Base-by-base conservation (phyloP, 2,329 filamentous ascomycete species). In the Sporothrix luriei region DNA sequence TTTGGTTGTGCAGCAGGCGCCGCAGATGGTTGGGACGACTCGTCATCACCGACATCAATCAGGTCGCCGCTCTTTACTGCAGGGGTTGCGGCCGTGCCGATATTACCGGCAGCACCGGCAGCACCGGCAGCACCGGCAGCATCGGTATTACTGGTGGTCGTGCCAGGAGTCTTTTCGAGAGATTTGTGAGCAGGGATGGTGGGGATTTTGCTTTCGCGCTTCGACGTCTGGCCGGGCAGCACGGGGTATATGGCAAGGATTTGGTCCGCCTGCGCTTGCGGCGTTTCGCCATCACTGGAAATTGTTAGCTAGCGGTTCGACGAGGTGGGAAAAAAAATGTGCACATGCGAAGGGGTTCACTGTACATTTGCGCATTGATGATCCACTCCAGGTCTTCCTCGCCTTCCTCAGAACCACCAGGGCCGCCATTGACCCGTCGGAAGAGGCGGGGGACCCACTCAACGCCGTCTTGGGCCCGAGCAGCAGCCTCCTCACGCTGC, bases 341-440 rank as follows among this genome's bases (percentile, higher is more conserved):
- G n/a, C 13, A 51, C 7, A 24, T 11, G 61, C 14, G 16, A 19
- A 48, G 14, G 14, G 33, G 33, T 4, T 33, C 33, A 33, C 33
- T 33, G 6, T 80, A 97, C 93, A 99, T 87, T 69, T 89, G 84
- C 1, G 94, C 90, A 78, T 94, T 91, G 76, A 99, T 91, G 76
- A 98, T 94, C 92, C 93, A 99, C 79, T 98, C 95, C 40, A 99
- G 82, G 73, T 92, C 92, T 77, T 96, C 93, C 78, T 96, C 91
- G 38, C 91, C 92, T 77, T 94, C 90, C 73, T 95, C 91, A 4
- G 85, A 77, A 1, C 88, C 89, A 43, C 89, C 90, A 1, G 89
- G 88, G 1, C 90, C 91, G 29, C 89, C 88, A 57, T 87, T 85
- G 13, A 96, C 90, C 62, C 82, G 82, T 71, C 93, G 87, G 84